Conservation (phyloP, 768 basidiomycete species). For the Tricholoma furcatifolium region DNA sequence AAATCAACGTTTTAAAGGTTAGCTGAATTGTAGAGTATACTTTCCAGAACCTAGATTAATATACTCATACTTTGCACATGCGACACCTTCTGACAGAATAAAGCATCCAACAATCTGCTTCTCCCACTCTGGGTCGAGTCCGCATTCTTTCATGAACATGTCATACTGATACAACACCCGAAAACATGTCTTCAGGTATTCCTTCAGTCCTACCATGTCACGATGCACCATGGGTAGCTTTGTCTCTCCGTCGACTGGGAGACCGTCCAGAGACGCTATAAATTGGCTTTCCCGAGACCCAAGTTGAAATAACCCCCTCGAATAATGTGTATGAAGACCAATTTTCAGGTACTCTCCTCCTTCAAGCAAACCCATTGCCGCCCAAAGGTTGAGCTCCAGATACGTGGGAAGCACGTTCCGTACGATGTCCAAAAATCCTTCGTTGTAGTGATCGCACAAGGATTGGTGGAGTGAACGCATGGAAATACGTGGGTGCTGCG, state of each 20-base stretch:
- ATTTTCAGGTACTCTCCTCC: slow-evolving; percentile 25
- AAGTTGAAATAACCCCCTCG: slow-evolving; percentile 22
- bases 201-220: slow-evolving; percentile 23
- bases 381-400: slow-evolving; percentile 34
- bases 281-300: slow-evolving; percentile 32
- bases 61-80: background rate
- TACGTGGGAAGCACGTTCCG: slow-evolving; percentile 31
- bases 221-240: slow-evolving; percentile 15
- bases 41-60: background rate
- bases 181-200: slow-evolving; percentile 36
- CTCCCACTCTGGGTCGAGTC: slow-evolving; percentile 29
- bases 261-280: slow-evolving; percentile 22
- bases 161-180: slow-evolving; percentile 36
- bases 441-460: slow-evolving; percentile 1
- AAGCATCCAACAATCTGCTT: slow-evolving; percentile 13
- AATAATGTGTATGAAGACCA: slow-evolving; percentile 13
- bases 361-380: slow-evolving; percentile 26
- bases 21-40: background rate
- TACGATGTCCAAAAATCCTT: slow-evolving; percentile 30
- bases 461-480: slow-evolving; percentile 4
- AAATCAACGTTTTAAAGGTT: too few species aligned
- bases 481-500: background rate
- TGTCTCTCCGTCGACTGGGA: slow-evolving; percentile 1
- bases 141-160: slow-evolving; percentile 34
- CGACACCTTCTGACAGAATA: slow-evolving; percentile 2